Evolutionary conservation across 1,139 yeast species (phyloP).

Genomic region (Debaryomycetaceae sp.): DNA sequence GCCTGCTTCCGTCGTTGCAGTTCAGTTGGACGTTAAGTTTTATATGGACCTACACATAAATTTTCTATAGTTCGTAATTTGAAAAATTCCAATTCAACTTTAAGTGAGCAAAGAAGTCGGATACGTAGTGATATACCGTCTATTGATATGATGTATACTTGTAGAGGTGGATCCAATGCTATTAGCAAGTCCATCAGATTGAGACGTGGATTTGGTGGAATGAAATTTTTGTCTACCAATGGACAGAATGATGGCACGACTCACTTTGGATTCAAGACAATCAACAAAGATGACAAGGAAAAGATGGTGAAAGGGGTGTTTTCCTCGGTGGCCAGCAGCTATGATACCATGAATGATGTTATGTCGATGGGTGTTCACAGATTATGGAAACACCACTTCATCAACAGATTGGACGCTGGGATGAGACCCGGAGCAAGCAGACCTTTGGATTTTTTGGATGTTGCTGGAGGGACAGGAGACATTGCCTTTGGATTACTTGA

Average conservation of each 20-base stretch:
- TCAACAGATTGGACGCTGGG: conserved; percentile 87
- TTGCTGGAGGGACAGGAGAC: conserved; percentile 99
- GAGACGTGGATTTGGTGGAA: neutral
- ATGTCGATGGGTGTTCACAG: conserved; percentile 96
- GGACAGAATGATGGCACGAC: conserved; percentile 45
- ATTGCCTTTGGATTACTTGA: conserved; percentile 93
- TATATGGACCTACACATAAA: neutral
- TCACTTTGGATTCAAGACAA: conserved; percentile 90
- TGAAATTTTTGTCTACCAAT: conserved; percentile 1
- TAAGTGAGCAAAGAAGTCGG: too few species aligned
- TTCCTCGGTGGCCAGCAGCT: conserved; percentile 89
- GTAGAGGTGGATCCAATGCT: neutral
- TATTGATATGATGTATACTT: neutral
- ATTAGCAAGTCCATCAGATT: neutral
- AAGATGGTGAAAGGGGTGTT: conserved; percentile 85
- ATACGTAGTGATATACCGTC: too few species aligned
- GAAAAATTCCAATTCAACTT: neutral
- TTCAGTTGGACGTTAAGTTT: neutral
- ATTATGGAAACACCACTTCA: conserved; percentile 91
- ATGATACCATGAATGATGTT: conserved; percentile 96
- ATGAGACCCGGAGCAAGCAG: conserved; percentile 77
- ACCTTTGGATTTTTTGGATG: conserved; percentile 87
- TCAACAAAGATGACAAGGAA: conserved; percentile 78
- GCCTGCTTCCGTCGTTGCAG: neutral
- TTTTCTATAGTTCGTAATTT: neutral